phyloP scores from a whole-genome alignment of 2,329 filamentous ascomycete genomes.

The Trichoderma koningii region DNA sequence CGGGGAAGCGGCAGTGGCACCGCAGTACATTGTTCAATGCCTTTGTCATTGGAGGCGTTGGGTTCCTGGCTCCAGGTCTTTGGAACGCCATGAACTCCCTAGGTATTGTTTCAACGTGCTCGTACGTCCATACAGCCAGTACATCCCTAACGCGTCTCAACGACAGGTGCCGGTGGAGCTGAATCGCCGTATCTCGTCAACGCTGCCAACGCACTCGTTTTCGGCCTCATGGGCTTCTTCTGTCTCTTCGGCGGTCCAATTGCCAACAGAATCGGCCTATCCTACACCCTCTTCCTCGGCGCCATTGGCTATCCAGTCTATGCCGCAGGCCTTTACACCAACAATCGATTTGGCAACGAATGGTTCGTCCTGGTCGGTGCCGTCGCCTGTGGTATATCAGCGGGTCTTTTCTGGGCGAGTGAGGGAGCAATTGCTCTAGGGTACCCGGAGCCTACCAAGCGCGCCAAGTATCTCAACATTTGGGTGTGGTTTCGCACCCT shows the following conservation, averaged over 20 bases:
- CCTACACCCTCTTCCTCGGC: slow-evolving; percentile 48
- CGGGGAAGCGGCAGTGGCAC: slow-evolving; percentile 45
- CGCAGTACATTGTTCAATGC: slow-evolving; percentile 56
- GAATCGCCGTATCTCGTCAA: slow-evolving; percentile 42
- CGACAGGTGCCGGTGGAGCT: slow-evolving; percentile 54
- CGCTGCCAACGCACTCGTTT: slow-evolving; percentile 53
- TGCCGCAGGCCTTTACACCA: slow-evolving; percentile 50
- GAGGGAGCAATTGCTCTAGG: slow-evolving; percentile 54
- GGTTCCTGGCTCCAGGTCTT: slow-evolving; percentile 53
- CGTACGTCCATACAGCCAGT: no score
- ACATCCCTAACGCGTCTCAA: slow-evolving; percentile 20
- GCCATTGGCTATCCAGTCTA: slow-evolving; percentile 53
- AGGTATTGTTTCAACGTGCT: neutral
- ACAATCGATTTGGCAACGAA: slow-evolving; percentile 53
- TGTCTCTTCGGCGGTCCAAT: slow-evolving; percentile 52
- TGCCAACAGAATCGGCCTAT: slow-evolving; percentile 51
- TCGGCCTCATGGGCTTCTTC: slow-evolving; percentile 49
- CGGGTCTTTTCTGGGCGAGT: slow-evolving; percentile 53
- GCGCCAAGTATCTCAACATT: slow-evolving; percentile 45
- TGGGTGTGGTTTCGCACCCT: slow-evolving; percentile 51
- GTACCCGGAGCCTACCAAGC: slow-evolving; percentile 50
- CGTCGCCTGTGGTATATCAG: slow-evolving; percentile 50
- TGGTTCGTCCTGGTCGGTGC: slow-evolving; percentile 55
- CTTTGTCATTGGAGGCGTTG: slow-evolving; percentile 54
- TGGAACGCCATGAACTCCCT: slow-evolving; percentile 57